Evolutionary conservation across 2,329 filamentous ascomycete genomes (phyloP).

Genomic region (Colletotrichum sp.): DNA sequence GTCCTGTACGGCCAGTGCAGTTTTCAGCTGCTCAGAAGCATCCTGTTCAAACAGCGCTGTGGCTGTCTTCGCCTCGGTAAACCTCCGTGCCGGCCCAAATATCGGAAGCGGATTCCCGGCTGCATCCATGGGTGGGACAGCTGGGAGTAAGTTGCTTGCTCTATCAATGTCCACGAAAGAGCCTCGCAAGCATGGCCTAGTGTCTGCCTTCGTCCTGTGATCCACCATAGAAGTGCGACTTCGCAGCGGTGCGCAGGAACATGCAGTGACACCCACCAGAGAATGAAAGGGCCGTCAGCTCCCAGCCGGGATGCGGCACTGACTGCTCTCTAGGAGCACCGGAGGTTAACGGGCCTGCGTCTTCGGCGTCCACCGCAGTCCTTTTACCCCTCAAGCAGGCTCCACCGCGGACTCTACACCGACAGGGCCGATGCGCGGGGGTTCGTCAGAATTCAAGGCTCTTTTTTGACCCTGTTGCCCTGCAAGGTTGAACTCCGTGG

Average conservation of each 20-base stretch:
- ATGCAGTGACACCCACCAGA: not conserved
- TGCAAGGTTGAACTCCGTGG: not conserved
- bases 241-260: not conserved
- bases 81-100: not conserved
- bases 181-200: not conserved
- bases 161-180: not conserved
- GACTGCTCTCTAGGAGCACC: not conserved
- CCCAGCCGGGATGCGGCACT: not conserved
- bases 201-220: not conserved
- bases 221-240: not conserved
- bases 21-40: not conserved
- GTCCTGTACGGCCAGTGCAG: not conserved
- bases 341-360: slow-evolving; percentile 15
- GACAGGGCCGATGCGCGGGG: slow-evolving; percentile 12
- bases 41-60: not conserved
- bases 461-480: not conserved
- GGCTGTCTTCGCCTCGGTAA: slow-evolving; percentile 6
- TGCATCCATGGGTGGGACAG: not conserved
- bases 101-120: not conserved
- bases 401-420: slow-evolving; percentile 16
- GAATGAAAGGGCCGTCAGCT: not conserved
- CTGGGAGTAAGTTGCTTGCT: not conserved
- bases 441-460: slow-evolving; percentile 6
- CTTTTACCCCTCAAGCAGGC: slow-evolving; percentile 9
- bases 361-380: not conserved